Percentiles rank a stretch among this genome's conserved stretches.
phyloP scores from a whole-genome alignment of 2,329 filamentous ascomycete species.

The Alternaria burnsii region DNA sequence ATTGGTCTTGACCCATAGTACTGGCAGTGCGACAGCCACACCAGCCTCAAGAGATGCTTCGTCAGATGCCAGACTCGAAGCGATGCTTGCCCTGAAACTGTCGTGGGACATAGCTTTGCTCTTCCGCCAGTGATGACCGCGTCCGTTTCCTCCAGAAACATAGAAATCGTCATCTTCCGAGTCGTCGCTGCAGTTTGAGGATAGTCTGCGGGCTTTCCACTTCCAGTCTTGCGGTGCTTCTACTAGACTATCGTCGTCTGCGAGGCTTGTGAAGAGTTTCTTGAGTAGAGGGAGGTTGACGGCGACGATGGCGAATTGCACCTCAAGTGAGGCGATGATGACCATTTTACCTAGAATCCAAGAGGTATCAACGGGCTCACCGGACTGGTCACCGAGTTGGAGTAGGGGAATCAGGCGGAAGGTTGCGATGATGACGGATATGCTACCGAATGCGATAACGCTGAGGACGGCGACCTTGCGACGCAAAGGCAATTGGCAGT shows the following conservation, averaged over 20 bases:
- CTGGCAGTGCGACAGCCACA: constrained; percentile 11
- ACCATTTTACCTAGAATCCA: constrained; percentile 45
- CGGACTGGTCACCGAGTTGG: constrained; percentile 22
- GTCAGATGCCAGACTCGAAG: constrained; percentile 6
- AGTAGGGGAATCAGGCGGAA: constrained; percentile 32
- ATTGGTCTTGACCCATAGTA: constrained; percentile 10
- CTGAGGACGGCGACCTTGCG: constrained; percentile 32
- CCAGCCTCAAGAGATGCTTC: constrained; percentile 8
- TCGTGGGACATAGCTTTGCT: constrained; percentile 1
- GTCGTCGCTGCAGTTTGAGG: background rate
- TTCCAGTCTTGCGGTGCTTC: background rate
- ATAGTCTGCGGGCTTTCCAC: background rate
- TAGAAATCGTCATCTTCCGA: constrained; percentile 3
- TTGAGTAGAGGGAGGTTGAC: constrained; percentile 46
- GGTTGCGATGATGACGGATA: constrained; percentile 33
- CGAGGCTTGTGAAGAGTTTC: constrained; percentile 37
- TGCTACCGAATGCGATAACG: constrained; percentile 42
- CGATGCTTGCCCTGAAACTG: constrained; percentile 2
- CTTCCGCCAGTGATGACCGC: constrained; percentile 1
- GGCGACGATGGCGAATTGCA: constrained; percentile 45
- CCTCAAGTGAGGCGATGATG: constrained; percentile 44
- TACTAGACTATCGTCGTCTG: background rate
- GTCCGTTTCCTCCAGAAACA: constrained; percentile 1
- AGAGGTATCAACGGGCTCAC: constrained; percentile 34
- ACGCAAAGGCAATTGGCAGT: constrained; percentile 28